Percentiles rank a stretch among this genome's conserved stretches.
Evolutionary conservation across 768 basidiomycete species (phyloP).

Genomic region (Kwoniella bestiolae): DNA sequence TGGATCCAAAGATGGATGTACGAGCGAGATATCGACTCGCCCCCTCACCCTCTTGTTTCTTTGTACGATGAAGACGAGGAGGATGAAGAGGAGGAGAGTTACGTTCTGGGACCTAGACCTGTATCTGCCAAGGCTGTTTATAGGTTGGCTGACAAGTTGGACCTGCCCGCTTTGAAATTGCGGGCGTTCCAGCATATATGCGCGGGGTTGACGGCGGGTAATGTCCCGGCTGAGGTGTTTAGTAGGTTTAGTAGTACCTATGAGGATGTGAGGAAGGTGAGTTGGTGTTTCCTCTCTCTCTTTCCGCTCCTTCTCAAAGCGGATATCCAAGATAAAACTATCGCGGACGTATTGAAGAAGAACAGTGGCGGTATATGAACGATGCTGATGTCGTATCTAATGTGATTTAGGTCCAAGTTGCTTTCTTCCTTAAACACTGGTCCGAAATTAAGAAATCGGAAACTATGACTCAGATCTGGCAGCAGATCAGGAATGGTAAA

Average conservation of each 20-base stretch:
- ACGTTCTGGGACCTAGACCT: constrained; percentile 66
- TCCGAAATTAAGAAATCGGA: constrained; percentile 79
- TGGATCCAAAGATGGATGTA: constrained; percentile 76
- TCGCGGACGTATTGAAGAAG: too few relatives aligned
- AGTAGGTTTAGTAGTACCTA: constrained; percentile 81
- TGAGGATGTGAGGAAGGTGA: constrained; percentile 75
- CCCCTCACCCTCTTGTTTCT: neutral
- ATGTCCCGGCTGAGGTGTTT: constrained; percentile 84
- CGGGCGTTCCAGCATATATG: constrained; percentile 81
- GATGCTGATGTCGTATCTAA: neutral
- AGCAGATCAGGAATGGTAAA: constrained; percentile 78
- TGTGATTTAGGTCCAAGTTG: constrained; percentile 65
- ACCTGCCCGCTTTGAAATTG: constrained; percentile 71
- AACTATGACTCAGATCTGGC: constrained; percentile 80
- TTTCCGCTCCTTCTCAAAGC: too few relatives aligned
- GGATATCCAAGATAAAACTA: too few relatives aligned
- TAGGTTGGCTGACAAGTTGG: constrained; percentile 76
- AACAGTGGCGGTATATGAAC: too few relatives aligned
- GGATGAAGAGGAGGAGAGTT: neutral
- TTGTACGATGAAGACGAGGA: neutral
- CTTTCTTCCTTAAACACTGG: constrained; percentile 82
- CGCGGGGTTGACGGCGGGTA: constrained; percentile 73
- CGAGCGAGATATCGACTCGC: constrained; percentile 42
- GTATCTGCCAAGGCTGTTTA: constrained; percentile 86
- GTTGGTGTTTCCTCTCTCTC: constrained; percentile 13